Percentiles rank a stretch among this genome's conserved stretches.
Evolutionary conservation across 345 rosid species (phyloP).

Genomic region (Theobroma cacao): DNA sequence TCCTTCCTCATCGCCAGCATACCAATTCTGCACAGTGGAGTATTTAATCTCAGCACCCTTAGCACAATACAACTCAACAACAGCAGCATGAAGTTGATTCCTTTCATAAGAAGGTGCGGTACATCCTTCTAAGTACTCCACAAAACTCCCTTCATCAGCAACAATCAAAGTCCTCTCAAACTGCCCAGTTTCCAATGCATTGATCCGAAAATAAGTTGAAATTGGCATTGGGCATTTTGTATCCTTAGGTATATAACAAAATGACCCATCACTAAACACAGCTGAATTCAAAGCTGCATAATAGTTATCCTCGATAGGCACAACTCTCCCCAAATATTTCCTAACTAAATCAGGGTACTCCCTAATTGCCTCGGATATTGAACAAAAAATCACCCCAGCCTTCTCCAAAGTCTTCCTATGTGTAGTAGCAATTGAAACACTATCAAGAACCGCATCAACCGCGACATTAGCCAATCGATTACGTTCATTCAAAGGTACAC

Average conservation of each 20-base stretch:
- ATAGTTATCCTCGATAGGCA: constrained; percentile 78
- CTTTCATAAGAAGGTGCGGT: constrained; percentile 89
- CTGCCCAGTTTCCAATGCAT: constrained; percentile 82
- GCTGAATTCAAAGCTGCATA: constrained; percentile 80
- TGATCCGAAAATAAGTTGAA: constrained; percentile 76
- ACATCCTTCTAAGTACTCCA: constrained; percentile 86
- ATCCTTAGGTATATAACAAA: constrained; percentile 71
- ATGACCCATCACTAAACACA: constrained; percentile 82
- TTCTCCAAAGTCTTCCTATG: constrained; percentile 59
- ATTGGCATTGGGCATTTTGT: constrained; percentile 79
- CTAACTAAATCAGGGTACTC: constrained; percentile 68
- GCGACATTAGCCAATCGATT: too few species aligned
- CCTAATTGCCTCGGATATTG: constrained; percentile 72
- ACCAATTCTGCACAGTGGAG: constrained; percentile 95
- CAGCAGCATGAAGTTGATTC: constrained; percentile 96
- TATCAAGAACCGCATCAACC: too few species aligned
- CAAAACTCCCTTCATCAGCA: constrained; percentile 79
- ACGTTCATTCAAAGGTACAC: too few species aligned
- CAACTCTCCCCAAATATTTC: constrained; percentile 80
- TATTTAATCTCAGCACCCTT: constrained; percentile 80
- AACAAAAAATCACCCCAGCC: constrained; percentile 81
- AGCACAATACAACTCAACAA: constrained; percentile 83
- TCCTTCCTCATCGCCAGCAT: constrained; percentile 83
- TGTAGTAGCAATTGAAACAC: constrained; percentile 77
- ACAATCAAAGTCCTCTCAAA: constrained; percentile 93